Base-by-base conservation (phyloP, 2,329 filamentous ascomycete species). In the Amauroascus verrucosus region DNA sequence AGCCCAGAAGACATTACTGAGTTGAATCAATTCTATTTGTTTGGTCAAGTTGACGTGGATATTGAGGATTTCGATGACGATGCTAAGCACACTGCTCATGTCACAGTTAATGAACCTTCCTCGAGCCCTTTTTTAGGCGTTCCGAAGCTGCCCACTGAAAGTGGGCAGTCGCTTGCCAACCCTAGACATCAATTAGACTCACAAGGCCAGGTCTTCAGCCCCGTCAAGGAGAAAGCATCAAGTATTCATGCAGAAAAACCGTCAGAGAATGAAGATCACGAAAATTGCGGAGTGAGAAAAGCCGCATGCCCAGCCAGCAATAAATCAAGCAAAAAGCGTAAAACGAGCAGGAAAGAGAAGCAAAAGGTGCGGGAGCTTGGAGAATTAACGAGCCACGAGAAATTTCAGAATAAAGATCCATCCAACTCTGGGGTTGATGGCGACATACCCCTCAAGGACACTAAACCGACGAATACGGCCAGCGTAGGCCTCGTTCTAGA, bases 21-120 rank as follows among this genome's bases (percentile, higher is more conserved):
- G 35, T 46, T 52, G 33, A 53, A 51, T 38, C 54, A 55, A 11
- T 13, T 33, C 18, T 37, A 46, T 9, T 20, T 54, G 33, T 45
- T 48, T 24, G 26, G 26, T 30, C 20, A 50, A 33, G 32, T 46
- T 45, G 43, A 45, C 9, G 53, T 35, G 16, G 48, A 33, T 37
- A 58, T 58, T 38, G 53, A 43, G 22, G 57, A 58, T 28, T 58
- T 58, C 32, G 47, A 55, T 43, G 55, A 54, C 32, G 51, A 58
- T 46, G 53, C 57, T 28, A 53, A 48, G 14, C 49, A 44, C 40
- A 14, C 32, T 41, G 38, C 24, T 32, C 33, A 38, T 26, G 22
- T 52, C 2, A 40, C n/a, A 52, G 49, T 44, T 40, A 16, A 45
- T 35, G 28, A 45, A 28, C 40, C 11, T 26, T 45, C 40, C 13